Evolutionary conservation across 805 yeast genomes (phyloP), one percentile per base, ranked within the genome.

Genomic region (Starmerella apis): DNA sequence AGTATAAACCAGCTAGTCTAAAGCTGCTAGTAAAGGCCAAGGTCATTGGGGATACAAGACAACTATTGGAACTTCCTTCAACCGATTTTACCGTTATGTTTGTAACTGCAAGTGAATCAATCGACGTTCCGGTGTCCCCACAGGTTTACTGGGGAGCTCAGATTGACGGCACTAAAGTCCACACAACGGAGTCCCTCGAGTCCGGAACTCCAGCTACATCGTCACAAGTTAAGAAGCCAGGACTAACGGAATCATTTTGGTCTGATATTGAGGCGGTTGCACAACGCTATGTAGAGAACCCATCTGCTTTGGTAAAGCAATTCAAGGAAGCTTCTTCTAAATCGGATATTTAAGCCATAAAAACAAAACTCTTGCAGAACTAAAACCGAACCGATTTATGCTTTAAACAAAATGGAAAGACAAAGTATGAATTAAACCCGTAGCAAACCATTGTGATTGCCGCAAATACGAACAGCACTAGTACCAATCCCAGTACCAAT

Each of bases 1-100:
- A 44, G 16, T 38, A 37, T 39, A 13, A 51, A 9, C 46, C 56
- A 4, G 42, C 49, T 35, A 24, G 51, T 11, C 41, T 59, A 20
- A 49, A 51, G 43, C 48, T 59, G 37, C 49, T 59, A 46, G 42
- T 57, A 22, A 55, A 55, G 41, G 38, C 58, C 9, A 53, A 53
- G 42, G 62, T 59, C 13, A 42, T 59, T 10, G 20, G 50, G 27
- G 62, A 60, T 43, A 46, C 54, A n/a, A 50, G 56, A 18, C 55
- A 50, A 35, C 43, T 60, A 3, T 38, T 49, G 9, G 61, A 58
- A 41, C 50, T 60, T 9, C 35, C 56, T 4, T 16, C 47, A 23
- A 46, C 49, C 2, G 52, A 52, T 18, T 53, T 60, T 45, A 57
- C 59, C 2, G 61, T 58, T 7, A 57, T 60, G 60, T 38, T 54